Conservation (phyloP, 176 grass and related monocot species). For the sorghum (Sorghum bicolor) region Sorghum_bicolor_NCBIv3 NC_012873.2:54291501-54292000, state of each 20-base stretch:
- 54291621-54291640: background rate
- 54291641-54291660: background rate
- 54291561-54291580: background rate
- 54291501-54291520: constrained; percentile 59
- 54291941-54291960: constrained; percentile 1
- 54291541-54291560: background rate
- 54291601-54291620: background rate
- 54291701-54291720: background rate
- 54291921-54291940: constrained; percentile 20
- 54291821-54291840: background rate
- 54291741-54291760: background rate
- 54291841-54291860: background rate
- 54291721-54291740: background rate
- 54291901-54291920: background rate
- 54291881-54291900: background rate
- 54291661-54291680: background rate
- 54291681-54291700: background rate
- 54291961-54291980: background rate
- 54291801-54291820: background rate
- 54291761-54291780: background rate
- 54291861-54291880: constrained; percentile 11
- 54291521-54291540: constrained; percentile 11
- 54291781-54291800: background rate
- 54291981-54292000: constrained; percentile 16
- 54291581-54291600: background rate